A percentile compares a stretch with the other conserved stretches of the same genome.
phyloP scores from a whole-genome alignment of 2,329 filamentous ascomycete species.

The Akanthomyces dipterigenus region DNA sequence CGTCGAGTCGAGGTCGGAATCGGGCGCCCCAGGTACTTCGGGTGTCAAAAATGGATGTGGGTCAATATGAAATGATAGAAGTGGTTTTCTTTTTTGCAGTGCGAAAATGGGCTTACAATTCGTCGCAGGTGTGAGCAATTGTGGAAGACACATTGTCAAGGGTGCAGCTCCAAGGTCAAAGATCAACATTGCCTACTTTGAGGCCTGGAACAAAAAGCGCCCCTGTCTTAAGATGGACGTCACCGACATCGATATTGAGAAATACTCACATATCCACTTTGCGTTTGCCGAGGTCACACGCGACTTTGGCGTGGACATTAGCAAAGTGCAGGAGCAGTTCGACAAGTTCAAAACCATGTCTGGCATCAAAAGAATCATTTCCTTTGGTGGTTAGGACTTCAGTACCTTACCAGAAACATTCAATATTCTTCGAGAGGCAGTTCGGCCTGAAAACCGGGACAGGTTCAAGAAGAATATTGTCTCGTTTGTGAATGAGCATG shows the following conservation, averaged over 20 bases:
- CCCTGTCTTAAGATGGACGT: constrained; percentile 27
- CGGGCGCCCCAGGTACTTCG: constrained; percentile 22
- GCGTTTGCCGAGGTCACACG: constrained; percentile 25
- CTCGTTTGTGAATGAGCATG: constrained; percentile 32
- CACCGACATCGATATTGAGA: constrained; percentile 15
- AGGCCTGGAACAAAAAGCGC: constrained; percentile 24
- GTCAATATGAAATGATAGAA: too few species aligned
- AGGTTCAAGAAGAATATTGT: constrained; percentile 30
- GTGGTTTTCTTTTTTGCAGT: too few species aligned
- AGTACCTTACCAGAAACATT: constrained; percentile 21
- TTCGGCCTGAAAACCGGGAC: constrained; percentile 28
- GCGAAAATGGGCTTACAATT: not conserved
- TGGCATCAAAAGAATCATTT: constrained; percentile 26
- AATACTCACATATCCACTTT: constrained; percentile 23
- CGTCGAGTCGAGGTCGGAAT: constrained; percentile 15
- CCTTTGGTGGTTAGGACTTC: constrained; percentile 30
- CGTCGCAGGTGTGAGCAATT: not conserved
- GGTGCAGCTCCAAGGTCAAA: constrained; percentile 5
- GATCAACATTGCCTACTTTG: constrained; percentile 26
- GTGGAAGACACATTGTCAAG: not conserved
- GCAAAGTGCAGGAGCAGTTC: constrained; percentile 22
- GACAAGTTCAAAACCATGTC: constrained; percentile 23
- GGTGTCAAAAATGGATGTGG: not conserved
- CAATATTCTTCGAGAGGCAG: constrained; percentile 23
- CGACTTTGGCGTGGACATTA: constrained; percentile 16